Evolutionary conservation across 306 rosid species (phyloP), one percentile per base, ranked within the genome.

Genomic region (Dryas drummondii): DNA sequence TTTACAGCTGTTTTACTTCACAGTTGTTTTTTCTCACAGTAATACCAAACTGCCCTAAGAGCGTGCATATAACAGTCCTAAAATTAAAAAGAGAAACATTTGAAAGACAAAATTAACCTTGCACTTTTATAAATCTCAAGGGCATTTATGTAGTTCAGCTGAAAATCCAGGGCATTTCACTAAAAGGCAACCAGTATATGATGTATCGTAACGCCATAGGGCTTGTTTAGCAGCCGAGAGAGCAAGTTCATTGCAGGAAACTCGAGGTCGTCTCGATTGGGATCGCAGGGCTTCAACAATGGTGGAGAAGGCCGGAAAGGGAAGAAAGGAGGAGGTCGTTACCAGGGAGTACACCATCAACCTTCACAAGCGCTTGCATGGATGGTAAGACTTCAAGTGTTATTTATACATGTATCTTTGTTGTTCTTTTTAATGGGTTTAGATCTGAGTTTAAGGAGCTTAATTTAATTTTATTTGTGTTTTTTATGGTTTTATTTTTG

Each of bases 341-440:
- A 85, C 80, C 64, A 76, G 84, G 56, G 86, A 85, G 82, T 82
- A 85, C 72, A 85, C 86, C 5, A 15, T 85, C 84, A 85, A 85
- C 76, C 82, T 85, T 66, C 88, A 85, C 68, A 82, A 79, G 19
- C 86, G 86, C 76, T 44, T 82, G 68, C 88, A 82, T 71, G 88
- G 84, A 76, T 85, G 82, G 84, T 82, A 54, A 58, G 3, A 32
- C 46, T 16, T 12, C 53, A 1, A 52, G 4, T 53, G 40, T 42
- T 70, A 42, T 13, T 16, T 26, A 5, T 16, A 1, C 37, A 32
- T 32, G 3, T 32, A 32, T 32, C 2, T 32, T 32, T 37, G 4
- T 41, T 54, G 42, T 55, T 19, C 7, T 4, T 47, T 27, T 26
- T 13, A 16, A 17, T 26, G 48, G 53, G 5, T 59, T 19, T 11